A percentile compares a stretch with the other conserved stretches of the same genome.
These are phyloP conservation scores for Inosperma sp. DNA, from an alignment of 768 basidiomycete genomes.

Conservation along the genomic window DNA sequence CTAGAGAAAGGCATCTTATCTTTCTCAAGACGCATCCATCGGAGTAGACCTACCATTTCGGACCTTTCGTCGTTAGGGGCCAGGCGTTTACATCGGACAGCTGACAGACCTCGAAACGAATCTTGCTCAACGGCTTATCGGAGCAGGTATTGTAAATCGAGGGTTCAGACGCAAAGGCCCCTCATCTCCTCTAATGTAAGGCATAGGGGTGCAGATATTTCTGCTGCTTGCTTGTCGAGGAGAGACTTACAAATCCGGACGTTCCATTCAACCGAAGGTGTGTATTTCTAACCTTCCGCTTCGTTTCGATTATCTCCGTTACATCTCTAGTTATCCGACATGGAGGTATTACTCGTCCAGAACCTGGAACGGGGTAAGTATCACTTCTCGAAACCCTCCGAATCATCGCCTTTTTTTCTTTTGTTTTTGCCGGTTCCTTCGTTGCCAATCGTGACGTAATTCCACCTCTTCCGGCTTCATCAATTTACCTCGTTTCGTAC, in stretches of 20 bases:
- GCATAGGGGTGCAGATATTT: no score
- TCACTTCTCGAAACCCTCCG: background rate
- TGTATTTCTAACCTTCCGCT: slow-evolving; percentile 5
- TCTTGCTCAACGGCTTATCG: no score
- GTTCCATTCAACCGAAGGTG: slow-evolving; percentile 23
- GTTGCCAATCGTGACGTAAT: background rate
- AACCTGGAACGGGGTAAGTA: slow-evolving; percentile 27
- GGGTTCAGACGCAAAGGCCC: no score
- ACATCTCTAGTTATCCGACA: slow-evolving; percentile 16
- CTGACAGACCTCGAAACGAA: no score
- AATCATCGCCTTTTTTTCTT: slow-evolving; percentile 1
- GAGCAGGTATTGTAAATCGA: no score
- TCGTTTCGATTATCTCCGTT: background rate
- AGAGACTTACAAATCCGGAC: slow-evolving; percentile 5
- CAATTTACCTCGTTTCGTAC: background rate
- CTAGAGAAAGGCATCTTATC: no score
- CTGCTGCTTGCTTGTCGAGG: background rate
- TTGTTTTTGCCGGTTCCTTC: slow-evolving; percentile 1
- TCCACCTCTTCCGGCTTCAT: background rate
- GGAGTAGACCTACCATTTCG: no score
- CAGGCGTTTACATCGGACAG: no score
- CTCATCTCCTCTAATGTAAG: no score
- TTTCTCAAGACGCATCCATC: no score
- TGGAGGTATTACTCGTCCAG: slow-evolving; percentile 23
- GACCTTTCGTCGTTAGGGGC: no score